phyloP scores from a whole-genome alignment of 2,329 filamentous ascomycete genomes.

The Neonectria ditissima region DNA sequence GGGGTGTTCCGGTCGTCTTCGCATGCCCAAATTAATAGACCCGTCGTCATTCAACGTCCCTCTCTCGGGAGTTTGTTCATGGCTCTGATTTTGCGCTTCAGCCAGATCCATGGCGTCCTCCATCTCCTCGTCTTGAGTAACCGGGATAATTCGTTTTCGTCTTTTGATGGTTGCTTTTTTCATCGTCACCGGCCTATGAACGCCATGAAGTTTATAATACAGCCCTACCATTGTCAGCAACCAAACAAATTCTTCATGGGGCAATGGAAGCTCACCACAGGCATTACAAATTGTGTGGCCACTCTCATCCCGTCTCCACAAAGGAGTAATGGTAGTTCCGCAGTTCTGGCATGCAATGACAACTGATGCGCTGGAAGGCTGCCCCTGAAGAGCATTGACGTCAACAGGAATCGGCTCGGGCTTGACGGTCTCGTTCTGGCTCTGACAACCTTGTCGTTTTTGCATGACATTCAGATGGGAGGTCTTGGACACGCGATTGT shows the following conservation, averaged over 20 bases:
- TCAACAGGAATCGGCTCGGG: conserved; percentile 49
- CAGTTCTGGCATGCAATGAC: conserved; percentile 97
- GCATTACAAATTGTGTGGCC: conserved; percentile 99
- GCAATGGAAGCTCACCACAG: conserved; percentile 79
- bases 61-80: conserved; percentile 58
- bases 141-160: conserved; percentile 92
- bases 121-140: conserved; percentile 65
- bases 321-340: conserved; percentile 92
- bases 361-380: conserved; percentile 49
- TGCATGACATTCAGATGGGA: conserved; percentile 75
- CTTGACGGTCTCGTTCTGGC: conserved; percentile 39
- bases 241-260: conserved; percentile 1
- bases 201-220: conserved; percentile 95
- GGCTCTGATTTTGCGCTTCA: conserved; percentile 51
- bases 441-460: conserved; percentile 54
- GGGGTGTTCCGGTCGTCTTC: conserved; percentile 60
- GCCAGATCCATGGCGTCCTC: conserved; percentile 63
- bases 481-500: conserved; percentile 93
- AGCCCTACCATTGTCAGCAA: conserved; percentile 68
- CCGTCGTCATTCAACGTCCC: conserved; percentile 73
- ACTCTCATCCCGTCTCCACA: conserved; percentile 94
- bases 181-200: conserved; percentile 96
- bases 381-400: conserved; percentile 50
- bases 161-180: conserved; percentile 98
- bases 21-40: conserved; percentile 71